These are phyloP conservation scores for Schoenoplectus tabernaemontani DNA, from an alignment of 202 grass and related monocot species.

Conservation along the genomic window DNA sequence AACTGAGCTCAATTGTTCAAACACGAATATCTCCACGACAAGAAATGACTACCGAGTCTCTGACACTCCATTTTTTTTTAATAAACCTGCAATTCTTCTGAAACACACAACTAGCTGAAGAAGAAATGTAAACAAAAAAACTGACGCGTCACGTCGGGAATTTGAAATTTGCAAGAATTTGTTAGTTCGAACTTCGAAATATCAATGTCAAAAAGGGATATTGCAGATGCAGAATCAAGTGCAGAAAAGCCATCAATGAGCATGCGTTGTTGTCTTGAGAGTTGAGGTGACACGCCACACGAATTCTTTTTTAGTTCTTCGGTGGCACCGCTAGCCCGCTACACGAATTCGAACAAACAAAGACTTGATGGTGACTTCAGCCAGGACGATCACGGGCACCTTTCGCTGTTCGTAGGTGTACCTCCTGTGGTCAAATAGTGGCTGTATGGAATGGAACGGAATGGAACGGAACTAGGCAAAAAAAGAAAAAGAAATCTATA, in stretches of 20 bases:
- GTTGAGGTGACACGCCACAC: not conserved
- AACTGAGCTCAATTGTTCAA: too few species aligned
- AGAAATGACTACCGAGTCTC: not conserved
- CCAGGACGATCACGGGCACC: slow-evolving; percentile 11
- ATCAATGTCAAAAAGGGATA: not conserved
- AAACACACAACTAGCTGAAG: not conserved
- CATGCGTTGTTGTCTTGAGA: slow-evolving; percentile 10
- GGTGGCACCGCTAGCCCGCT: too few species aligned
- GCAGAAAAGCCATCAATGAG: not conserved
- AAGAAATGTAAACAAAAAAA: too few species aligned
- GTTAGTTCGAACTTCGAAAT: not conserved
- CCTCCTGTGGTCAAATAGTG: too few species aligned
- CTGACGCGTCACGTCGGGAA: not conserved
- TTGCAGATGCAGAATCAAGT: too few species aligned
- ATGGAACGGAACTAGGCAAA: not conserved
- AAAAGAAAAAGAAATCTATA: not conserved
- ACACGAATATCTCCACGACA: not conserved
- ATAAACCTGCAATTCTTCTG: too few species aligned
- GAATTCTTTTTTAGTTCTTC: too few species aligned
- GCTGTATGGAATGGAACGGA: too few species aligned
- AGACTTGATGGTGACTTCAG: too few species aligned
- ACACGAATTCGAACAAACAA: too few species aligned
- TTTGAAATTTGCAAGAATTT: not conserved
- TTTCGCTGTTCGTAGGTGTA: not conserved
- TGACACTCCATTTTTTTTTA: not conserved